phyloP scores from a whole-genome alignment of 1,139 yeast genomes.

The Saccharomycopsis hybrid region DNA sequence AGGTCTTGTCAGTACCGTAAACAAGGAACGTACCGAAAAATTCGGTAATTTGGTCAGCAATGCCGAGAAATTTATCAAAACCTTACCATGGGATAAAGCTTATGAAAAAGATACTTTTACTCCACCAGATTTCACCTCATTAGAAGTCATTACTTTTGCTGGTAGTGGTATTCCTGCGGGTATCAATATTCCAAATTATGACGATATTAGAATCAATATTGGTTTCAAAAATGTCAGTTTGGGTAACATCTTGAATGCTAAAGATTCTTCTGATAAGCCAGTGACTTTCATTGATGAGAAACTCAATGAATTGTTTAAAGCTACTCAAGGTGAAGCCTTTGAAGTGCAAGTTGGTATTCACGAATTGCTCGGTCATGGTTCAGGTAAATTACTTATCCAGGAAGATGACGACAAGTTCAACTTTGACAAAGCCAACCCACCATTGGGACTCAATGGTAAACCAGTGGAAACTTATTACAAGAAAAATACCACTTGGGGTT shows the following conservation, averaged over 20 bases:
- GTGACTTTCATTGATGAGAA: slow-evolving; percentile 55
- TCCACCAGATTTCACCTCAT: slow-evolving; percentile 86
- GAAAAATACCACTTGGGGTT: slow-evolving; percentile 86
- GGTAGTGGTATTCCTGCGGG: slow-evolving; percentile 92
- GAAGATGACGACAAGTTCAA: slow-evolving; percentile 58
- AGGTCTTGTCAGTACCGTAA: slow-evolving; percentile 87
- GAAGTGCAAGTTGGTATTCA: slow-evolving; percentile 93
- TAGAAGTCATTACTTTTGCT: slow-evolving; percentile 84
- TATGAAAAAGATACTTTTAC: slow-evolving; percentile 82
- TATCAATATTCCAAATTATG: slow-evolving; percentile 87
- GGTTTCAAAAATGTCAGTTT: slow-evolving; percentile 88
- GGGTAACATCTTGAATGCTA: slow-evolving; percentile 77
- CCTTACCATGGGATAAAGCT: slow-evolving; percentile 69
- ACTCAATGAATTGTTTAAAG: slow-evolving; percentile 52
- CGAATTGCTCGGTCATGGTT: slow-evolving; percentile 88
- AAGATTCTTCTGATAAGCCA: slow-evolving; percentile 60
- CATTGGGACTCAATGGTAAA: slow-evolving; percentile 47
- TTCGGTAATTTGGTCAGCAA: slow-evolving; percentile 61
- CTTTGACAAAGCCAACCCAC: slow-evolving; percentile 58
- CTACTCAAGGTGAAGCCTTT: slow-evolving; percentile 75
- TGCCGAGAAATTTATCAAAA: slow-evolving; percentile 60
- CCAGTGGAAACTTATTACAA: slow-evolving; percentile 65
- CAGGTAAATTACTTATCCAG: slow-evolving; percentile 74
- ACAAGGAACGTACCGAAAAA: slow-evolving; percentile 77
- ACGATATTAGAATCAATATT: slow-evolving; percentile 71